These are phyloP conservation scores for Drechslera avenae DNA, from an alignment of 2,329 filamentous ascomycete species.

Conservation along the genomic window DNA sequence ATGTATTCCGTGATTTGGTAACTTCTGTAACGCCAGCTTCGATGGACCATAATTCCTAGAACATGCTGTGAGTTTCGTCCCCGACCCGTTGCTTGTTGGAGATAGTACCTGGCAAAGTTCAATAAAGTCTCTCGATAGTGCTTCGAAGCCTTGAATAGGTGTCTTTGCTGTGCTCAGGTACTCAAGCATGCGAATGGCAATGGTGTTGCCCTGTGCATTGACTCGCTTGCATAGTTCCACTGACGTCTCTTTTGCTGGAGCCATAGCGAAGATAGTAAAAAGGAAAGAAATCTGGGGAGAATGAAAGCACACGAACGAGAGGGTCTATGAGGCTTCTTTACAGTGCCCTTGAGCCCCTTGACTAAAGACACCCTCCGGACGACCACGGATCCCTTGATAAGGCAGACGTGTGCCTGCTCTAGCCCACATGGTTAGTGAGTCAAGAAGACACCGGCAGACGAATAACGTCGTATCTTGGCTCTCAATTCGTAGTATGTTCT, in stretches of 20 bases:
- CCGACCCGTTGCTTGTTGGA: background rate
- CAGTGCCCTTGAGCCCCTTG: constrained; percentile 17
- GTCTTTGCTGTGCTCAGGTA: constrained; percentile 42
- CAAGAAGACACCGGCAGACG: constrained; percentile 14
- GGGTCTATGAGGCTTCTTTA: constrained; percentile 21
- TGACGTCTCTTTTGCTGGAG: constrained; percentile 47
- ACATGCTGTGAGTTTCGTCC: constrained; percentile 33
- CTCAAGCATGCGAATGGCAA: constrained; percentile 56
- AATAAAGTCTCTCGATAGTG: constrained; percentile 68
- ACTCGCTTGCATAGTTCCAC: constrained; percentile 63
- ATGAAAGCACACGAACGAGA: constrained; percentile 6
- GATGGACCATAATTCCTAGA: constrained; percentile 69
- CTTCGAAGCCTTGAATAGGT: constrained; percentile 51
- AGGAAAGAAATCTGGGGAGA: constrained; percentile 8
- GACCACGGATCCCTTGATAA: constrained; percentile 19
- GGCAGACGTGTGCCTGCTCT: constrained; percentile 24
- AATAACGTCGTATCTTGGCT: constrained; percentile 17
- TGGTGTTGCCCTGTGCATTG: constrained; percentile 58
- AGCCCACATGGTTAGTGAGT: constrained; percentile 24
- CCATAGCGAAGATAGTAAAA: constrained; percentile 26
- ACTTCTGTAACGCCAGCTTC: constrained; percentile 63
- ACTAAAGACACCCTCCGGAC: constrained; percentile 15
- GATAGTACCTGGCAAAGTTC: constrained; percentile 52
- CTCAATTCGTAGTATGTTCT: constrained; percentile 16
- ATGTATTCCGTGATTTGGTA: constrained; percentile 54